These are phyloP conservation scores for Panicum hallii DNA, from an alignment of 202 grass and related monocot genomes.

Conservation along the genomic window DNA sequence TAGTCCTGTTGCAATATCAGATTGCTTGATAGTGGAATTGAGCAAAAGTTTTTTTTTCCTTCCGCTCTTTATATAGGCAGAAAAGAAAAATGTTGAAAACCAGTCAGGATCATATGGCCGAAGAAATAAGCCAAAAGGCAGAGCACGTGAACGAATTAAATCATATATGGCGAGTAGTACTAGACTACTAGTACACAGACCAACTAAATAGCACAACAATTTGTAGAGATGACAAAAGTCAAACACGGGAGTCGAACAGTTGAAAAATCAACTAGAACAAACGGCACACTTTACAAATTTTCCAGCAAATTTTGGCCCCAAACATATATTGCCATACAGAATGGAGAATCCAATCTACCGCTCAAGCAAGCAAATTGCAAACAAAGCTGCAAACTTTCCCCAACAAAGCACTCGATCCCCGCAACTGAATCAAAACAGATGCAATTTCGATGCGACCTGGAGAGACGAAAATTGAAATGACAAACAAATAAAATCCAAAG, in stretches of 20 bases:
- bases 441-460: constrained; percentile 4
- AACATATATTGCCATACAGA: background rate
- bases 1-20: constrained; percentile 36
- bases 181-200: constrained; percentile 1
- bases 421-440: background rate
- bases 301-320: background rate
- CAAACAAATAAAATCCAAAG: constrained; percentile 13
- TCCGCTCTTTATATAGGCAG: background rate
- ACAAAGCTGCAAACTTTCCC: constrained; percentile 14
- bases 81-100: background rate
- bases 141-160: constrained; percentile 19
- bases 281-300: background rate
- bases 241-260: background rate
- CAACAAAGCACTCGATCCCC: background rate
- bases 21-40: background rate
- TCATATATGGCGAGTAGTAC: constrained; percentile 3
- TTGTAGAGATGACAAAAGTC: background rate
- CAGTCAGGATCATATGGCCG: constrained; percentile 11
- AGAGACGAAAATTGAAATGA: background rate
- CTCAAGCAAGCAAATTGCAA: constrained; percentile 2
- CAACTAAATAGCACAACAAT: background rate
- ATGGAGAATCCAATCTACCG: constrained; percentile 14
- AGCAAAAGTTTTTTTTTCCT: background rate
- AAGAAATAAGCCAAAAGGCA: background rate
- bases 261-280: constrained; percentile 16